phyloP scores from a whole-genome alignment of 2,329 filamentous ascomycete genomes.

The Fusarium sarcochroum region DNA sequence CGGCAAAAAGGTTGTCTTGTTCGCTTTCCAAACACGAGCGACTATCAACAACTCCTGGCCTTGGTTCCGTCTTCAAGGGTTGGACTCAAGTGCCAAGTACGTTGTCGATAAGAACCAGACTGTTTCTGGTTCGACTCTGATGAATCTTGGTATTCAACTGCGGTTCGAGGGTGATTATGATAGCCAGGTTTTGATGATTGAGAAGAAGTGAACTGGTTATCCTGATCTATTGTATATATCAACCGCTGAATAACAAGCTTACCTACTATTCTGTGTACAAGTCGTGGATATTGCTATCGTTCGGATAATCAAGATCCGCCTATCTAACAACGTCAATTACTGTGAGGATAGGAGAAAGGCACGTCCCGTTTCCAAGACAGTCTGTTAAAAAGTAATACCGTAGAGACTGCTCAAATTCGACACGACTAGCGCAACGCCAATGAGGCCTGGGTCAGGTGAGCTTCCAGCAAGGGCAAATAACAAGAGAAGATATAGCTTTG shows the following conservation, averaged over 20 bases:
- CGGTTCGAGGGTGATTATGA: constrained; percentile 67
- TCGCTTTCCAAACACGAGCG: constrained; percentile 71
- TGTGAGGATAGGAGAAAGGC: too few species aligned
- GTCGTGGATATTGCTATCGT: too few species aligned
- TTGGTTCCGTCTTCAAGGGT: constrained; percentile 67
- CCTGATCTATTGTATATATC: not conserved
- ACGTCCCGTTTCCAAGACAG: too few species aligned
- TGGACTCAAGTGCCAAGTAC: constrained; percentile 69
- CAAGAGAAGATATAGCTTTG: too few species aligned
- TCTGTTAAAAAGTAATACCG: too few species aligned
- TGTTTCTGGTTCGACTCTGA: constrained; percentile 71
- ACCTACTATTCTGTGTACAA: too few species aligned
- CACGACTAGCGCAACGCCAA: too few species aligned
- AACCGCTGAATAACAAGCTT: not conserved
- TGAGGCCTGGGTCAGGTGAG: too few species aligned
- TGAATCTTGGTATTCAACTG: constrained; percentile 72
- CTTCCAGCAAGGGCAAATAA: too few species aligned
- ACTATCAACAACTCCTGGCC: constrained; percentile 66
- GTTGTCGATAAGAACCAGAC: constrained; percentile 65
- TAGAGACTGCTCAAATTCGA: too few species aligned
- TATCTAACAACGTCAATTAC: too few species aligned
- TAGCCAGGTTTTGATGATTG: constrained; percentile 69
- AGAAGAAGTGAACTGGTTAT: constrained; percentile 52
- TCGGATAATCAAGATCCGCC: too few species aligned
- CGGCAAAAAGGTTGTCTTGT: constrained; percentile 64